phyloP scores from a whole-genome alignment of 2,329 filamentous ascomycete genomes.

The Talaromyces sp. region DNA sequence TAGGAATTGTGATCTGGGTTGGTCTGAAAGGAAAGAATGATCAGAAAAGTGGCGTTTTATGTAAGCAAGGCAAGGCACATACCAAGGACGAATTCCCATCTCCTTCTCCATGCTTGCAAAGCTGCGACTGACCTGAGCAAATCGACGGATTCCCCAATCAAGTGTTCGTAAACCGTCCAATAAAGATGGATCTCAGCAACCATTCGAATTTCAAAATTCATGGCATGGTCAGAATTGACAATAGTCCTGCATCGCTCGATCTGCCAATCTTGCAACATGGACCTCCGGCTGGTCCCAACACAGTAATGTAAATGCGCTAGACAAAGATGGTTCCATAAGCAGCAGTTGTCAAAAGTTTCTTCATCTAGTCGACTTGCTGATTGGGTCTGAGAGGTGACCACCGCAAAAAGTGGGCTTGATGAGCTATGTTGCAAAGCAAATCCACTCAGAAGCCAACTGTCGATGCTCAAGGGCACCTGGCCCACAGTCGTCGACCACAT shows the following conservation, averaged over 20 bases:
- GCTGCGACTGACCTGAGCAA: slow-evolving; percentile 37
- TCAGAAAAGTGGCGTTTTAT: no score
- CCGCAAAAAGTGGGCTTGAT: slow-evolving; percentile 39
- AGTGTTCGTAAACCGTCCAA: slow-evolving; percentile 49
- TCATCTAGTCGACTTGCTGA: slow-evolving; percentile 12
- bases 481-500: slow-evolving; percentile 53
- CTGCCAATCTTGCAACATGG: slow-evolving; percentile 41
- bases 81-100: slow-evolving; percentile 47
- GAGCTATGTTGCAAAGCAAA: slow-evolving; percentile 48
- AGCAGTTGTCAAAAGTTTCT: slow-evolving; percentile 34
- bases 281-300: slow-evolving; percentile 45
- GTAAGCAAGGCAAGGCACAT: no score
- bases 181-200: slow-evolving; percentile 51
- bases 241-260: slow-evolving; percentile 43
- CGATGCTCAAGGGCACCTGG: slow-evolving; percentile 48
- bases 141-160: slow-evolving; percentile 32
- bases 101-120: slow-evolving; percentile 42
- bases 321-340: slow-evolving; percentile 50
- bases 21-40: slow-evolving; percentile 28
- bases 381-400: slow-evolving; percentile 13
- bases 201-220: slow-evolving; percentile 52
- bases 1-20: slow-evolving; percentile 50
- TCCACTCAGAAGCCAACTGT: slow-evolving; percentile 50
- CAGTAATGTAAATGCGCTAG: slow-evolving; percentile 52
- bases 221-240: slow-evolving; percentile 41